phyloP scores from a whole-genome alignment of 2,329 filamentous ascomycete species.

The Fusarium sororula region DNA sequence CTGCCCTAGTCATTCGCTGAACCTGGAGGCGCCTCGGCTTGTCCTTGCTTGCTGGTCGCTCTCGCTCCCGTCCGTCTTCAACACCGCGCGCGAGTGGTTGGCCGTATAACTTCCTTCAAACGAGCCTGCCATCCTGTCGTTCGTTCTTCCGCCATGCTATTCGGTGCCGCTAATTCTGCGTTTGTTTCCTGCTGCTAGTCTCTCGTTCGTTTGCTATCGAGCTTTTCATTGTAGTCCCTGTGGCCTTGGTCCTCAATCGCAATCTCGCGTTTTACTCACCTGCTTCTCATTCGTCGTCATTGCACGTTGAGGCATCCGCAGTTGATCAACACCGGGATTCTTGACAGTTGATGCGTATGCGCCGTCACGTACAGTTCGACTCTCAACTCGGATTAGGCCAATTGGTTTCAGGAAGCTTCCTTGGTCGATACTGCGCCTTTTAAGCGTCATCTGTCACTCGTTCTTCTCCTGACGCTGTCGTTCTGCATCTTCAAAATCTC shows the following conservation, averaged over 20 bases:
- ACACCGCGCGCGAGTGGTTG: constrained; percentile 39
- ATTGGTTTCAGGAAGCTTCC: constrained; percentile 35
- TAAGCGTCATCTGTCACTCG: constrained; percentile 38
- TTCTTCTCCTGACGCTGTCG: constrained; percentile 34
- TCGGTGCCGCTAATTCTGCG: constrained; percentile 31
- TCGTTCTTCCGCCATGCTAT: constrained; percentile 42
- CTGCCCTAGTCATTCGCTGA: constrained; percentile 40
- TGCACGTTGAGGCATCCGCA: constrained; percentile 28
- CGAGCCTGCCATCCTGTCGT: constrained; percentile 33
- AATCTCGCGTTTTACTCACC: constrained; percentile 20
- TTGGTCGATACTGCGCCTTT: constrained; percentile 26
- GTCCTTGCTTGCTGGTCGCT: constrained; percentile 14
- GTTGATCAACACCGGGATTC: constrained; percentile 19
- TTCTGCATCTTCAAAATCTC: constrained; percentile 36
- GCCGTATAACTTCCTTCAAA: constrained; percentile 39
- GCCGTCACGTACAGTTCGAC: constrained; percentile 19
- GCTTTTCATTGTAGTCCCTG: constrained; percentile 27
- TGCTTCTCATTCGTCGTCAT: constrained; percentile 29
- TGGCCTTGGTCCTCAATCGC: constrained; percentile 29
- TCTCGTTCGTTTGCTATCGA: constrained; percentile 38
- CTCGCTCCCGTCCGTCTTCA: constrained; percentile 34
- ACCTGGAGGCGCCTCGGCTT: constrained; percentile 26
- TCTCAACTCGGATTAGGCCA: constrained; percentile 35
- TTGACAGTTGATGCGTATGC: constrained; percentile 36
- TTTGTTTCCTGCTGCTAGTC: constrained; percentile 41